Percentiles rank a stretch among this genome's conserved stretches.
Evolutionary conservation across 2,329 filamentous ascomycete species (phyloP).

Genomic region (Raffaelea albimanens): DNA sequence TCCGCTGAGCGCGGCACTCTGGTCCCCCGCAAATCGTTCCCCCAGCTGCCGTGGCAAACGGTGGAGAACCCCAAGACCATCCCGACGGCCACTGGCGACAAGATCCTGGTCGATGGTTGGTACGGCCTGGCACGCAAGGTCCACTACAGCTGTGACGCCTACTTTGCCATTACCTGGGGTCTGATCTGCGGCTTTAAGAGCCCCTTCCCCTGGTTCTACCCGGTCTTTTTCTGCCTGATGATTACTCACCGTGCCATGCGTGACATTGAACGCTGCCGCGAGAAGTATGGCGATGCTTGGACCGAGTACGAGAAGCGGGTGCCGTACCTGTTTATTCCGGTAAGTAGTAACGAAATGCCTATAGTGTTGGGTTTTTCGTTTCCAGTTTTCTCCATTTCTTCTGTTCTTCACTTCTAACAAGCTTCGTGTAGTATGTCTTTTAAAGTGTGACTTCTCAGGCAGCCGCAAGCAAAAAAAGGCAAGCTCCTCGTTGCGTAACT

Average conservation of each 20-base stretch:
- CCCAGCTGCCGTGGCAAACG: conserved; percentile 69
- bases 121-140: conserved; percentile 66
- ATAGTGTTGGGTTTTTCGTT: no score
- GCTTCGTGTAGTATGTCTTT: no score
- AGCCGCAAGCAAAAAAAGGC: no score
- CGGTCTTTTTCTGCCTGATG: conserved; percentile 73
- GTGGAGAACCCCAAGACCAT: conserved; percentile 65
- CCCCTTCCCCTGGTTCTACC: conserved; percentile 88
- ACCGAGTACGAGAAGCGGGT: conserved; percentile 16
- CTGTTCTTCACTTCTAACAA: neutral
- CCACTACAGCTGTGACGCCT: conserved; percentile 73
- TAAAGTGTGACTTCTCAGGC: no score
- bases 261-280: conserved; percentile 68
- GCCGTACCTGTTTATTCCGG: conserved; percentile 35
- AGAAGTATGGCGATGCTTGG: conserved; percentile 53
- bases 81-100: conserved; percentile 57
- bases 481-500: no score
- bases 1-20: conserved; percentile 57
- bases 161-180: conserved; percentile 69
- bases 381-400: neutral
- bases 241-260: conserved; percentile 69
- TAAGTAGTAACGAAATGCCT: conserved; percentile 18
- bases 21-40: conserved; percentile 61
- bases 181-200: conserved; percentile 70
- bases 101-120: conserved; percentile 69